Evolutionary conservation across 148 eudicot species (phyloP).

Genomic region (Vaccinium vitisidaea): DNA sequence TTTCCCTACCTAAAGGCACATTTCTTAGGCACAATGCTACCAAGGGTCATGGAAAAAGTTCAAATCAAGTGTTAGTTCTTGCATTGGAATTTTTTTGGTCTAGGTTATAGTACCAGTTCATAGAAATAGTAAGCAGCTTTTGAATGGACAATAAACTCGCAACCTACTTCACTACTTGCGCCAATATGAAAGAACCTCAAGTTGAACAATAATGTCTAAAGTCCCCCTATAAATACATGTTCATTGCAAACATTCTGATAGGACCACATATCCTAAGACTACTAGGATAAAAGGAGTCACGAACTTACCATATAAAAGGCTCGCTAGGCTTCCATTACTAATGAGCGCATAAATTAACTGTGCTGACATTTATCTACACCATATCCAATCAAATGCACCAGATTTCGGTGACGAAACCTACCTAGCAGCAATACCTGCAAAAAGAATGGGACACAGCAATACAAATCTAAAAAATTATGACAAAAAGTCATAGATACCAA

Average conservation of each 20-base stretch:
- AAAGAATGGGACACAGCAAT: background rate
- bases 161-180: background rate
- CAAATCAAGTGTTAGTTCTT: background rate
- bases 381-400: slow-evolving; percentile 94
- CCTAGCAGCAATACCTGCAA: slow-evolving; percentile 89
- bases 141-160: background rate
- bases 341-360: slow-evolving; percentile 85
- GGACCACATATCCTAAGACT: background rate
- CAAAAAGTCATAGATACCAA: too few species aligned
- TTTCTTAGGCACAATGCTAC: slow-evolving; percentile 1
- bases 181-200: slow-evolving; percentile 3
- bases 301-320: slow-evolving; percentile 68
- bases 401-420: slow-evolving; percentile 91
- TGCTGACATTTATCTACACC: slow-evolving; percentile 91
- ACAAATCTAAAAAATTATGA: too few species aligned
- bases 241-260: background rate
- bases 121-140: background rate
- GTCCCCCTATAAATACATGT: background rate
- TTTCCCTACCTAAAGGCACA: background rate
- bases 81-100: background rate
- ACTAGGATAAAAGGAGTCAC: background rate
- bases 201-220: background rate
- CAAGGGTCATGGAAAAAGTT: background rate
- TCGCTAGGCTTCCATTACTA: slow-evolving; percentile 96
- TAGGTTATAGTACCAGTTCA: background rate